These are phyloP conservation scores for Aspergillus costaricaensis DNA, from an alignment of 2,329 filamentous ascomycete genomes.

Conservation along the genomic window DNA sequence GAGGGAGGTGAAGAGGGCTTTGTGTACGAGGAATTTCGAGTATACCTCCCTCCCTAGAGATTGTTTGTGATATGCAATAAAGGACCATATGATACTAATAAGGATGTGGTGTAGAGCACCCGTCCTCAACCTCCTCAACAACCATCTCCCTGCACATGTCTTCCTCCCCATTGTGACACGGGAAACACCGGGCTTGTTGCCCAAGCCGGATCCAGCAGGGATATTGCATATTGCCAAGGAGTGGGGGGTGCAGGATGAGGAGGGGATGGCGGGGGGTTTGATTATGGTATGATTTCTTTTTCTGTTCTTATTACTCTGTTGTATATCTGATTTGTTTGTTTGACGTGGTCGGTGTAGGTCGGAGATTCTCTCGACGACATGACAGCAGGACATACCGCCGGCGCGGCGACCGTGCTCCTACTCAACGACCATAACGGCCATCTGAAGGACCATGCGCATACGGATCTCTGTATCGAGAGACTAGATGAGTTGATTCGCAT, in stretches of 20 bases:
- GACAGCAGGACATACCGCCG: slow-evolving; percentile 78
- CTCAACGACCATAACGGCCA: slow-evolving; percentile 77
- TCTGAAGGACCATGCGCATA: slow-evolving; percentile 70
- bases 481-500: slow-evolving; percentile 76
- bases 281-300: slow-evolving; percentile 34
- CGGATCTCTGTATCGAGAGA: slow-evolving; percentile 70
- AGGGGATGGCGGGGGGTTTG: slow-evolving; percentile 42
- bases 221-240: slow-evolving; percentile 79
- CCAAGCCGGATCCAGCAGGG: slow-evolving; percentile 86
- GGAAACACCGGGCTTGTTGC: slow-evolving; percentile 65
- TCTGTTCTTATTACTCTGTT: no score
- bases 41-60: slow-evolving; percentile 31
- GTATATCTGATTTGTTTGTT: no score
- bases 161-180: slow-evolving; percentile 83
- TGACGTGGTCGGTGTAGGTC: slow-evolving; percentile 31
- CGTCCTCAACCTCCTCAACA: slow-evolving; percentile 57
- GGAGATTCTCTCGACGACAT: slow-evolving; percentile 91
- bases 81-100: not conserved
- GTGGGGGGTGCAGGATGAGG: slow-evolving; percentile 63
- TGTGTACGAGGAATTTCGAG: slow-evolving; percentile 95
- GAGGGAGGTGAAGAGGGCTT: slow-evolving; percentile 69
- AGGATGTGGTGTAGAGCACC: slow-evolving; percentile 34
- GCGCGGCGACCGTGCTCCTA: slow-evolving; percentile 86
- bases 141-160: slow-evolving; percentile 67
- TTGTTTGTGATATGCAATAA: no score